These are phyloP conservation scores for Coemansia furcata DNA, from an alignment of 192 early-diverging fungal genomes.

Conservation along the genomic window DNA sequence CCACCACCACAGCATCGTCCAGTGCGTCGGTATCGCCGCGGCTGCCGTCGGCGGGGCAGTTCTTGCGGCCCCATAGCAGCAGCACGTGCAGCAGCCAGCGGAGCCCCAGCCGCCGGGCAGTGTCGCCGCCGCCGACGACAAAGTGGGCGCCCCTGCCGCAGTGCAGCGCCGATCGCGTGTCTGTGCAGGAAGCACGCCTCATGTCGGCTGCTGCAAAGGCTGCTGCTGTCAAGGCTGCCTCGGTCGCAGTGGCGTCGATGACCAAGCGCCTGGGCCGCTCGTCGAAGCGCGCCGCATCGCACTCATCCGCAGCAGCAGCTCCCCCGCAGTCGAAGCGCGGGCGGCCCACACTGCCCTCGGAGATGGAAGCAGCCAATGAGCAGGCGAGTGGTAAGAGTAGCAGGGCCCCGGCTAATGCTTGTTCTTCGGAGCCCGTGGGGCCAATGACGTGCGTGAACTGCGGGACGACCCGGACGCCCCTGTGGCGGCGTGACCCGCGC, in stretches of 20 bases:
- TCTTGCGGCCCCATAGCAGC: constrained; percentile 4
- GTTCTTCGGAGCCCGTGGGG: constrained; percentile 10
- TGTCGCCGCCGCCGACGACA: neutral
- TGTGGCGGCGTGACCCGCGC: constrained; percentile 73
- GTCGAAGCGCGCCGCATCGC: constrained; percentile 23
- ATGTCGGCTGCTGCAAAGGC: constrained; percentile 50
- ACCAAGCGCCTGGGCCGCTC: constrained; percentile 27
- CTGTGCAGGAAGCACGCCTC: constrained; percentile 26
- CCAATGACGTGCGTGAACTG: constrained; percentile 70
- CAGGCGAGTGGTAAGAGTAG: neutral
- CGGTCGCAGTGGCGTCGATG: constrained; percentile 26
- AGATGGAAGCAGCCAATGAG: no score
- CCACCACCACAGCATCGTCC: neutral
- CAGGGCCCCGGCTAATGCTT: neutral
- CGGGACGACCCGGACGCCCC: constrained; percentile 72
- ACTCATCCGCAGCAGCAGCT: neutral
- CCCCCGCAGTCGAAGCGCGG: neutral
- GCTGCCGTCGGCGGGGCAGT: neutral
- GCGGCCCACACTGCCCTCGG: neutral
- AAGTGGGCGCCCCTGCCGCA: constrained; percentile 28
- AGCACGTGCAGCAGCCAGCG: neutral
- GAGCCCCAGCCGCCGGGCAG: neutral
- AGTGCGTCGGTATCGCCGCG: neutral
- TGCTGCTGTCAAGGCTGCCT: constrained; percentile 39
- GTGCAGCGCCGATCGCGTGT: constrained; percentile 33